phyloP scores from a whole-genome alignment of 1,139 yeast species.

The Suhomyces bribrorum region DNA sequence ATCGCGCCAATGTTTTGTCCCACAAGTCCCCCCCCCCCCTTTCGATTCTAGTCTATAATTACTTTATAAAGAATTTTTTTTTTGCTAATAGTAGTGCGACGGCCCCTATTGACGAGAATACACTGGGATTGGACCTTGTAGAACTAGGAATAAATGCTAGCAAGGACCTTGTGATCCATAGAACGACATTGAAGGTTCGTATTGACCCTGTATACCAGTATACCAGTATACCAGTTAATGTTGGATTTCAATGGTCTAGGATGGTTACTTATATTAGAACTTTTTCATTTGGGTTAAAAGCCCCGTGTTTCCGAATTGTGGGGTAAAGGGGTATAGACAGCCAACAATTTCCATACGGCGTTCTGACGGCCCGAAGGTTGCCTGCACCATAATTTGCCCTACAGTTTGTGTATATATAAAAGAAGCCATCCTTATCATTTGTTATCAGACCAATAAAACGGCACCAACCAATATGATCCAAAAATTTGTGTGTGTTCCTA shows the following conservation, averaged over 20 bases:
- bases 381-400: constrained; percentile 8
- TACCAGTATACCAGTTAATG: too few relatives aligned
- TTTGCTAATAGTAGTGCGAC: too few relatives aligned
- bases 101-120: too few relatives aligned
- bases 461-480: constrained; percentile 30
- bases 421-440: constrained; percentile 8
- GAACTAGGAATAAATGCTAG: too few relatives aligned
- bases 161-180: too few relatives aligned
- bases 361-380: constrained; percentile 8
- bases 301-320: neutral
- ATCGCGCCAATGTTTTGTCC: neutral
- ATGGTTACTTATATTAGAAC: too few relatives aligned
- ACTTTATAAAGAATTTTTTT: neutral
- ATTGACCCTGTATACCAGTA: too few relatives aligned
- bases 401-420: constrained; percentile 9
- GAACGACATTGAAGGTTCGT: too few relatives aligned
- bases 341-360: constrained; percentile 6
- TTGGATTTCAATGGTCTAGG: too few relatives aligned
- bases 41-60: neutral
- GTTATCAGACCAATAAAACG: constrained; percentile 22
- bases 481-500: constrained; percentile 38
- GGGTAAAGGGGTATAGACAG: neutral
- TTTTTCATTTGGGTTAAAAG: neutral
- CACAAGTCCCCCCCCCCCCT: neutral
- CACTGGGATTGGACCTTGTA: too few relatives aligned